Conservation (phyloP, 768 basidiomycete genomes). For the Hemileccinum rubropunctum region DNA sequence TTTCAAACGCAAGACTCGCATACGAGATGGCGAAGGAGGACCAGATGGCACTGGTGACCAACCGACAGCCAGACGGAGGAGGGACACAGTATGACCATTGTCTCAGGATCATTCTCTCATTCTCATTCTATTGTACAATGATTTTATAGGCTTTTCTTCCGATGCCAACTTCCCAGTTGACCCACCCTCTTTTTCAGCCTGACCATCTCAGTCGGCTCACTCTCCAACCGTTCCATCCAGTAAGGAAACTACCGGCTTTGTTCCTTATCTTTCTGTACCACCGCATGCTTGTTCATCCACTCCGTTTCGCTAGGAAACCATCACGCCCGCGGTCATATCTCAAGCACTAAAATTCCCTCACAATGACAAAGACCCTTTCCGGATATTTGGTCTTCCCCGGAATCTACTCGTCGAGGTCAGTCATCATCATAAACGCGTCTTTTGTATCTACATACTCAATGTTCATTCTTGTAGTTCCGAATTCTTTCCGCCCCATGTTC, state of each 20-base stretch:
- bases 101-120: background rate
- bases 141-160: slow-evolving; percentile 41
- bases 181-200: slow-evolving; percentile 40
- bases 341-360: slow-evolving; percentile 45
- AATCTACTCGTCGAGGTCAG: slow-evolving; percentile 69
- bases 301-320: slow-evolving; percentile 28
- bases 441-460: background rate
- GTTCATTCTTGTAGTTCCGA: slow-evolving; percentile 46
- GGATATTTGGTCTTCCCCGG: slow-evolving; percentile 69
- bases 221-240: slow-evolving; percentile 44
- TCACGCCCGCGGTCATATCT: slow-evolving; percentile 36
- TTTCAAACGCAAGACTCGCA: slow-evolving; percentile 22
- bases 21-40: slow-evolving; percentile 7
- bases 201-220: slow-evolving; percentile 34
- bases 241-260: slow-evolving; percentile 21
- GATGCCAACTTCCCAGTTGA: slow-evolving; percentile 38
- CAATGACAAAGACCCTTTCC: slow-evolving; percentile 48
- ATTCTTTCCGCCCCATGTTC: slow-evolving; percentile 70
- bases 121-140: background rate
- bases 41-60: slow-evolving; percentile 18
- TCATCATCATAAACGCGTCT: background rate
- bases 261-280: background rate
- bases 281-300: background rate
- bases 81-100: slow-evolving; percentile 16
- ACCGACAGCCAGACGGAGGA: slow-evolving; percentile 22